Evolutionary conservation across 1,284 basidiomycete species (phyloP), one percentile per base, ranked within the genome.

Genomic region (Leccinum pachyderme): DNA sequence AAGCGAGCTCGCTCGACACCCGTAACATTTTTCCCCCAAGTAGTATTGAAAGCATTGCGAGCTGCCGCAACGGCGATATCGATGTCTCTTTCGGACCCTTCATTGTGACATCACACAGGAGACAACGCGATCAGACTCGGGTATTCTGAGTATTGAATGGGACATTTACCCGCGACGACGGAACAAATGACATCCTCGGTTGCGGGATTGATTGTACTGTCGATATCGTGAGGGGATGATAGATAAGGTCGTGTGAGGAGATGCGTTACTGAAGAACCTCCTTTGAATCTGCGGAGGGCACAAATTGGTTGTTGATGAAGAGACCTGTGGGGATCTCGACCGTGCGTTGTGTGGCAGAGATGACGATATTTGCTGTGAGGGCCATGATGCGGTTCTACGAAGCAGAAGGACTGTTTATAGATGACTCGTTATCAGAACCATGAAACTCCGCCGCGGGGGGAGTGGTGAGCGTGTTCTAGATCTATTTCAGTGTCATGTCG

Each of bases 271-370:
- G 67, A 65, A 88, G 81, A 49, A 74, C 70, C 53, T 87, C 84
- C 24, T 75, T 68, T 32, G 81, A 83, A 62, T 88, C 84, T 25
- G 78, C 76, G 9, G 85, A 89, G 12, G 80, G 69, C 29, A 93
- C 88, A 62, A 92, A 95, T 67, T 91, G 78, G 71, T 93, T 93
- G 78, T 93, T 87, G 73, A 97, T 96, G 78, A 95, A 96, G 43
- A 96, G 81, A 32, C 92, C 93, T 4, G 90, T 92, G 15, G 85
- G 86, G 32, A 93, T 77, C 31, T 76, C 75, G 54, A 92, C 74
- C 64, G 76, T 75, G 68, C 80, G 83, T 57, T 79, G 69, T 11
- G 74, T 66, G 41, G 68, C 60, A n/a, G 74, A 69, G 52, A 82
- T 61, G 47, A 66, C 61, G 35, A 83, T 59, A 41, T 64, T 69